Evolutionary conservation across 73 alveolate genomes (phyloP), one percentile per base, ranked within the genome.

Genomic region (Durusdinium trenchii): DNA sequence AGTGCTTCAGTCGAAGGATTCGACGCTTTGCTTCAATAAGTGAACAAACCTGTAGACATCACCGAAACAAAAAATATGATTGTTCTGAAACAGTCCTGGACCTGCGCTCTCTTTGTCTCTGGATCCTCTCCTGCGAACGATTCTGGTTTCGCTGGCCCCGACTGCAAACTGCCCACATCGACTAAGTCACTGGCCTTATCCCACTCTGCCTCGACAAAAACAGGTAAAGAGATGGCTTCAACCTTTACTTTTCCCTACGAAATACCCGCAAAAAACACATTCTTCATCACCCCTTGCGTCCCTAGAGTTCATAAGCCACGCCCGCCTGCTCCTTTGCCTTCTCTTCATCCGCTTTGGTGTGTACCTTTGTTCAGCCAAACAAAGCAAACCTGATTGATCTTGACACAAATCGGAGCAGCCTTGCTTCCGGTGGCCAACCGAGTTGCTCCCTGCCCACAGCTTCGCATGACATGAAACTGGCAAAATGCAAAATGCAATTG

Each of bases 351-450:
- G 98, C 98, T 40, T 91, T 91, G 75, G 98, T 91, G 46, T 91
- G 98, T 43, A 91, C 98, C 98, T 91, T 30, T 9, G 69, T 57
- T 23, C 23, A 12, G 32, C 69, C 12, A 57, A 57, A 57, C 69
- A 57, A 57, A 57, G 69, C 69, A 23, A 57, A 57, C 12, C 23
- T 12, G 69, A 57, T 16, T 57, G 12, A n/a, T n/a, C n/a, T n/a
- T n/a, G n/a, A n/a, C n/a, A n/a, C n/a, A n/a, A n/a, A n/a, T n/a
- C n/a, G n/a, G n/a, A n/a, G n/a, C n/a, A n/a, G 79, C 98, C 98
- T 91, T 67, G 98, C 98, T 91, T 36, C 98, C 98, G 61, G 98
- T 91, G 54, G 98, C 98, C 87, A 91, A 45, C 46, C 76, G 73
- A 52, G 98, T 52, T 10, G 98, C 98, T 45, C 98, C 98, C 98